These are phyloP conservation scores for Odontarrhena argentea DNA, from an alignment of 345 rosid genomes.

Conservation along the genomic window DNA sequence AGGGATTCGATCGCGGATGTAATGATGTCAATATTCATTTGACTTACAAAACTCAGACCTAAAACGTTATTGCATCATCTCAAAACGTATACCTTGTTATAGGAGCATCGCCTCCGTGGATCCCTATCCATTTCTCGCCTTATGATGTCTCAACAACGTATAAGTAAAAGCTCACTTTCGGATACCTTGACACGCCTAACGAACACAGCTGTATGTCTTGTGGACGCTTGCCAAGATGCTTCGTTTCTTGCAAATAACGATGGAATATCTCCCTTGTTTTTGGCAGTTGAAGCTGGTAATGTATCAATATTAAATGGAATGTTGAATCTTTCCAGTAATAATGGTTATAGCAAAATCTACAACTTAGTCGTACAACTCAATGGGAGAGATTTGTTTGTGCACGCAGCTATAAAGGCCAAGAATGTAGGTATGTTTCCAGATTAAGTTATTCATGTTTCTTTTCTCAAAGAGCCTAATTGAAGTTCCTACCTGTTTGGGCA, in stretches of 20 bases:
- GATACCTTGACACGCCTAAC: too few species aligned
- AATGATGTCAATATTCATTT: too few species aligned
- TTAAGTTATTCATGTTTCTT: background rate
- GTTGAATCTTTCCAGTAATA: background rate
- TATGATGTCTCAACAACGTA: too few species aligned
- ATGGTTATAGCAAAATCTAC: background rate
- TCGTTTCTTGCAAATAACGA: background rate
- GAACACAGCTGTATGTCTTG: background rate
- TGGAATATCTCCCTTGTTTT: slow-evolving; percentile 5
- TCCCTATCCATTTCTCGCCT: too few species aligned
- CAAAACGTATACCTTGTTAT: too few species aligned
- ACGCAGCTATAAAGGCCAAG: background rate
- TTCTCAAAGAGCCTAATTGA: background rate
- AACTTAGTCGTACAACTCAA: background rate
- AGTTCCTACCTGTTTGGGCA: background rate
- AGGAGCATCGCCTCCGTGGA: too few species aligned
- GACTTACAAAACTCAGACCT: too few species aligned
- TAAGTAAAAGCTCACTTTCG: too few species aligned
- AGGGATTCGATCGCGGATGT: too few species aligned
- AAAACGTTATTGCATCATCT: too few species aligned
- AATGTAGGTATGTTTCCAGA: background rate
- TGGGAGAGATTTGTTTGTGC: background rate
- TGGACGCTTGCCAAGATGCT: too few species aligned
- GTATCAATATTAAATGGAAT: background rate
- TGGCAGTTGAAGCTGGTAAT: background rate